These are phyloP conservation scores for Phytophthora podocarpi DNA, from an alignment of 352 stramenopile genomes.

Conservation along the genomic window DNA sequence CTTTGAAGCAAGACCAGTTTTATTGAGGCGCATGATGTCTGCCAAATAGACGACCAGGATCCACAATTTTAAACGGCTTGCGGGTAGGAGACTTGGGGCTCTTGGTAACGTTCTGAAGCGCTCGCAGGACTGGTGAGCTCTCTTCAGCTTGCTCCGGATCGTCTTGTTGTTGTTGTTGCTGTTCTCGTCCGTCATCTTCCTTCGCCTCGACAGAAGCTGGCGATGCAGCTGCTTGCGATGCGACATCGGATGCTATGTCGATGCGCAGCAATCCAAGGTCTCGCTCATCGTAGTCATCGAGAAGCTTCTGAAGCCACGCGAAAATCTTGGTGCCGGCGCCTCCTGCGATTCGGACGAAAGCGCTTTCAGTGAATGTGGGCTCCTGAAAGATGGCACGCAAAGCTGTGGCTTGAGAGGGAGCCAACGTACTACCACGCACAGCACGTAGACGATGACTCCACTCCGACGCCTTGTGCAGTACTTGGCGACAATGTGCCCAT, in stretches of 20 bases:
- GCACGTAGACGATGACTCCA: conserved; percentile 51
- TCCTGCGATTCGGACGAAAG: conserved; percentile 56
- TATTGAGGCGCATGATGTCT: conserved; percentile 30
- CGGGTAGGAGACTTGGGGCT: conserved; percentile 14
- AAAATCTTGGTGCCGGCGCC: conserved; percentile 70
- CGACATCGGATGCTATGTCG: conserved; percentile 13
- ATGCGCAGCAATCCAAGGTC: conserved; percentile 47
- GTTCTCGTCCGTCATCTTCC: conserved; percentile 6
- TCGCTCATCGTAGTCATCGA: conserved; percentile 65
- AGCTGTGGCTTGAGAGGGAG: conserved; percentile 51
- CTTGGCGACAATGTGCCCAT: conserved; percentile 61
- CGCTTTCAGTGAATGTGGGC: conserved; percentile 51
- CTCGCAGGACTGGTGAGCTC: conserved; percentile 14
- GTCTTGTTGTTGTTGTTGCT: conserved; percentile 8
- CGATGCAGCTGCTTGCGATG: neutral
- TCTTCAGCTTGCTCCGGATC: conserved; percentile 6
- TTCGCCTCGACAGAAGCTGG: conserved; percentile 4
- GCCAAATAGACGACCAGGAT: conserved; percentile 53
- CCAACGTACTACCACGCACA: conserved; percentile 43
- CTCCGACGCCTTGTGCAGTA: conserved; percentile 54
- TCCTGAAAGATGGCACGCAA: conserved; percentile 71
- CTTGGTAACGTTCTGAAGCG: conserved; percentile 26
- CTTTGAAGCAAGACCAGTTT: conserved; percentile 10
- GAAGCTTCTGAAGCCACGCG: conserved; percentile 58
- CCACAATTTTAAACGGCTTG: conserved; percentile 48